These are phyloP conservation scores for Leccinum boreale DNA, from an alignment of 768 basidiomycete genomes.

Conservation along the genomic window DNA sequence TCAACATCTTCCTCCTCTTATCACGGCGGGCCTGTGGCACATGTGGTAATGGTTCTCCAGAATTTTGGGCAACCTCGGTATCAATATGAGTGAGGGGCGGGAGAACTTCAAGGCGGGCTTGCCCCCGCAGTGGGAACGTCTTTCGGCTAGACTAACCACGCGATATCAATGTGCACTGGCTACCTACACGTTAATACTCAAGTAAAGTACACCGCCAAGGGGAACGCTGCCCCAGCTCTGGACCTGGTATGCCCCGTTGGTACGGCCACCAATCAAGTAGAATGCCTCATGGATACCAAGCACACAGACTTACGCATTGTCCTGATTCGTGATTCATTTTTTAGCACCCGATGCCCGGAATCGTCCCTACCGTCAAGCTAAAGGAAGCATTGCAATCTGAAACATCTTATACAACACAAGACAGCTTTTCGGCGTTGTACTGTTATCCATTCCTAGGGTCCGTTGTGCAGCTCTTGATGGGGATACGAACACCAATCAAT, in stretches of 20 bases:
- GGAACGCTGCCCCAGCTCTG: neutral
- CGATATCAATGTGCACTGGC: neutral
- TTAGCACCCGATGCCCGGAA: neutral
- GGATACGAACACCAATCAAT: neutral
- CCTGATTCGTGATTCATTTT: neutral
- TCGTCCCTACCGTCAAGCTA: neutral
- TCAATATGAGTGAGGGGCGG: neutral
- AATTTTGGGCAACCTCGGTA: neutral
- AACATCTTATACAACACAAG: neutral
- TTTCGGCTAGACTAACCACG: neutral
- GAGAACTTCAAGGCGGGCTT: neutral
- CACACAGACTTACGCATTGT: neutral
- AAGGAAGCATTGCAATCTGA: neutral
- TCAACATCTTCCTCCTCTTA: neutral
- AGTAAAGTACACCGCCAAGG: neutral
- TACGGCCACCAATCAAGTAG: neutral
- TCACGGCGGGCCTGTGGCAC: neutral
- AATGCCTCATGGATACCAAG: neutral
- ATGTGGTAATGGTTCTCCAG: neutral
- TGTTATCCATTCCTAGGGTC: neutral
- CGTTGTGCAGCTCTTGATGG: neutral
- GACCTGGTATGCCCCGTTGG: neutral
- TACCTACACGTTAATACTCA: neutral
- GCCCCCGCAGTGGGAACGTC: neutral
- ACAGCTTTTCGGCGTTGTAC: neutral